phyloP scores from a whole-genome alignment of 129 eudicot species.

The Lactuca sativa region DNA sequence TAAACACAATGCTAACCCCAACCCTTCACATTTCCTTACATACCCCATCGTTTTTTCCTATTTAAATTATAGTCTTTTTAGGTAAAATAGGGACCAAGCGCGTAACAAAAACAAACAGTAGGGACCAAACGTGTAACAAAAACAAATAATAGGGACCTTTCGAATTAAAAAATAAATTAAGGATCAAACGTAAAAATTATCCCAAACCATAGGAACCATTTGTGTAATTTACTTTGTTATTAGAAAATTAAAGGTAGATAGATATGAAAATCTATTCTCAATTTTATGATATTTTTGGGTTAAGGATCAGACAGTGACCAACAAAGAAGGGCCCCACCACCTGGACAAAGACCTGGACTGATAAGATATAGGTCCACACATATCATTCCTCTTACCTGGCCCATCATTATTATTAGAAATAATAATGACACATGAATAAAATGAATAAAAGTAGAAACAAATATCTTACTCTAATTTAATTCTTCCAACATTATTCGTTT shows the following conservation, averaged over 20 bases:
- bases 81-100: too few relatives aligned
- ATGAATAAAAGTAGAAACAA: conserved; percentile 17
- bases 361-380: conserved; percentile 17
- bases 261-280: background rate
- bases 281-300: conserved; percentile 9
- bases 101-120: too few relatives aligned
- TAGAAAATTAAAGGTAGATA: background rate
- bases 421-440: conserved; percentile 14
- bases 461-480: conserved; percentile 11
- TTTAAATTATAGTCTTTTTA: too few relatives aligned
- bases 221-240: too few relatives aligned
- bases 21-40: too few relatives aligned
- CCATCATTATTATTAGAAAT: conserved; percentile 16
- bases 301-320: conserved; percentile 18
- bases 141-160: too few relatives aligned
- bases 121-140: too few relatives aligned
- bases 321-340: conserved; percentile 19
- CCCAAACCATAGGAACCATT: too few relatives aligned
- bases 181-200: too few relatives aligned
- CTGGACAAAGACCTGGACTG: conserved; percentile 18
- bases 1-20: too few relatives aligned
- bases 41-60: too few relatives aligned
- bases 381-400: conserved; percentile 13
- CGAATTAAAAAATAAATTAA: too few relatives aligned
- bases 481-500: background rate